Evolutionary conservation across 1,139 yeast species (phyloP).

Genomic region (Hansenula lynferdii): DNA sequence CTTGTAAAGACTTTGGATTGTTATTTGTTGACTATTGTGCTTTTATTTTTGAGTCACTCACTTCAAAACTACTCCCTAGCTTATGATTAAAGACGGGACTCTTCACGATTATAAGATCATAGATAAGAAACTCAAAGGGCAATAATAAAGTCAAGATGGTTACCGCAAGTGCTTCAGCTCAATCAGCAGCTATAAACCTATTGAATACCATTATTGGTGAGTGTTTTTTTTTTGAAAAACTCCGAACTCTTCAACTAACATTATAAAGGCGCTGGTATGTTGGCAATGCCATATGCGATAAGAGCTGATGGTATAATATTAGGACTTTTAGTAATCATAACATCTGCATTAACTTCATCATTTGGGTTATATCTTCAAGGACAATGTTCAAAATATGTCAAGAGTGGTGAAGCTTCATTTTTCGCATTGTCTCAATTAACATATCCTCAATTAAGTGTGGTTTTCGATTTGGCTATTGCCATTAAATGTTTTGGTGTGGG

Average conservation of each 20-base stretch:
- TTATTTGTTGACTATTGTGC: no score
- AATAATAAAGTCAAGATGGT: no score
- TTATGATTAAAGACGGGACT: no score
- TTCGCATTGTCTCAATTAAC: slow-evolving; percentile 75
- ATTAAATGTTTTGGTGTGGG: slow-evolving; percentile 86
- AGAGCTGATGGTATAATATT: slow-evolving; percentile 75
- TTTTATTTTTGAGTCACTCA: no score
- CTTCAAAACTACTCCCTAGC: no score
- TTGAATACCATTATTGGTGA: slow-evolving; percentile 74
- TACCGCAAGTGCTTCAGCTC: no score
- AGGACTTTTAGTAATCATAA: slow-evolving; percentile 59
- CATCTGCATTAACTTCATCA: slow-evolving; percentile 73
- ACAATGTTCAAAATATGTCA: slow-evolving; percentile 54
- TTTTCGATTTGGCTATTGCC: slow-evolving; percentile 88
- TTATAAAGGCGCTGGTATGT: slow-evolving; percentile 90
- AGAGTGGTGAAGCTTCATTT: slow-evolving; percentile 70
- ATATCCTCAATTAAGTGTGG: slow-evolving; percentile 73
- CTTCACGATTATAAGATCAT: no score
- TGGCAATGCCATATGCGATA: slow-evolving; percentile 92
- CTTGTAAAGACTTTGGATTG: no score
- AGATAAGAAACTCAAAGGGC: no score
- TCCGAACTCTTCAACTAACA: no score
- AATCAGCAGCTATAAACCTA: slow-evolving; percentile 45
- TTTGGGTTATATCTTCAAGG: slow-evolving; percentile 74
- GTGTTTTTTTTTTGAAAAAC: no score